Evolutionary conservation across 371 early-diverging fungal genomes (phyloP).

Genomic region (Blastocladiella emersonii): DNA sequence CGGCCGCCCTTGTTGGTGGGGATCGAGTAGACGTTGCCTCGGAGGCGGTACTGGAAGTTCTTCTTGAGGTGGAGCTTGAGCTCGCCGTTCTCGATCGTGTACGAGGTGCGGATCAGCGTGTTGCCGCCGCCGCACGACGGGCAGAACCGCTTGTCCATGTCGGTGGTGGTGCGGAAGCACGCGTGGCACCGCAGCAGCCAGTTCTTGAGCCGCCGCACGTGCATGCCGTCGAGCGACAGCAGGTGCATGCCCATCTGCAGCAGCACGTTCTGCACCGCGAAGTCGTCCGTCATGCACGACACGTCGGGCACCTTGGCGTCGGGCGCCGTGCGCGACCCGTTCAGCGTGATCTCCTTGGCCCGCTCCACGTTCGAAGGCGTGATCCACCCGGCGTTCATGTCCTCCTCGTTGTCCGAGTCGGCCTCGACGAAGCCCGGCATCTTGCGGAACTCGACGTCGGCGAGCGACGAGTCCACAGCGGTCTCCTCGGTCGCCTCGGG

Average conservation of each 20-base stretch:
- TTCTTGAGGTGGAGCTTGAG: constrained; percentile 69
- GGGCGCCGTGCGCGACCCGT: constrained; percentile 14
- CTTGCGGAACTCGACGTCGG: neutral
- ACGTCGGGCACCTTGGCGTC: constrained; percentile 33
- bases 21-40: constrained; percentile 42
- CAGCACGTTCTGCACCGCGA: constrained; percentile 91
- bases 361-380: constrained; percentile 74
- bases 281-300: constrained; percentile 87
- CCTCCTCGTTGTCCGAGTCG: constrained; percentile 32
- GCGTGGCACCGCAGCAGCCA: constrained; percentile 90
- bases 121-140: constrained; percentile 81
- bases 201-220: constrained; percentile 61
- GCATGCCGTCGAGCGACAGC: constrained; percentile 68
- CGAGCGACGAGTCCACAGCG: neutral
- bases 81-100: constrained; percentile 66
- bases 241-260: constrained; percentile 81
- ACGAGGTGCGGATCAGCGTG: constrained; percentile 71
- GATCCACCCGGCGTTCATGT: constrained; percentile 76
- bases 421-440: constrained; percentile 13
- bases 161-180: constrained; percentile 69
- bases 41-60: constrained; percentile 11
- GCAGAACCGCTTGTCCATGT: constrained; percentile 86
- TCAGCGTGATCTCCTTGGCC: constrained; percentile 29
- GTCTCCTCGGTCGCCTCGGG: neutral
- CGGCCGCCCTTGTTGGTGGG: constrained; percentile 75